Conservation (phyloP, 768 basidiomycete genomes). For the Ramaria rubella region DNA sequence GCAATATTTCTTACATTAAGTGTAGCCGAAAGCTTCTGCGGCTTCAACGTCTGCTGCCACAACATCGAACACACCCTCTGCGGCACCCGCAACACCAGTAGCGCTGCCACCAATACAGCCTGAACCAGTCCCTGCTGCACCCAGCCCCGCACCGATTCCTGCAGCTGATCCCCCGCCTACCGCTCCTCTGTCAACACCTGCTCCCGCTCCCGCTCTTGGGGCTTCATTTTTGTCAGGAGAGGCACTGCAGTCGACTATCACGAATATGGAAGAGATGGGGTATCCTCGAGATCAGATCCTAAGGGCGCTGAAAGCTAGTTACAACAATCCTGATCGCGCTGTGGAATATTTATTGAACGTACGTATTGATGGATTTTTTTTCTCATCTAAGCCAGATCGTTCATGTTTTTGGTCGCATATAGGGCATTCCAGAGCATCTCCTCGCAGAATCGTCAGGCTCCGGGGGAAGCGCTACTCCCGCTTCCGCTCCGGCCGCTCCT, state of each 20-base stretch:
- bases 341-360: constrained; percentile 98
- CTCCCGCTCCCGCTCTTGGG: constrained; percentile 33
- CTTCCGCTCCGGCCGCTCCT: constrained; percentile 31
- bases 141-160: constrained; percentile 30
- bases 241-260: constrained; percentile 68
- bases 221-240: constrained; percentile 72
- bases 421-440: constrained; percentile 79
- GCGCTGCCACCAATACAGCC: constrained; percentile 25
- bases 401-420: not conserved
- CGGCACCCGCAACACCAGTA: constrained; percentile 27
- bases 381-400: constrained; percentile 12
- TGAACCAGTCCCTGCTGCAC: constrained; percentile 27
- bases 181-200: constrained; percentile 24
- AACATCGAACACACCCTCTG: constrained; percentile 24
- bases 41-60: constrained; percentile 21
- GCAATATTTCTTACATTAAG: not conserved
- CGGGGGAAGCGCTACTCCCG: constrained; percentile 24
- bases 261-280: constrained; percentile 91
- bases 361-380: constrained; percentile 25
- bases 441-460: constrained; percentile 36
- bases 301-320: constrained; percentile 85
- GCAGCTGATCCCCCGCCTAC: constrained; percentile 28
- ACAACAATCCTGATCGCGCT: constrained; percentile 95
- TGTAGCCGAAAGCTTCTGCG: constrained; percentile 52
- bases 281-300: constrained; percentile 80